Base-by-base conservation (phyloP, 31 red algal species). In the Endocladia muricata region DNA sequence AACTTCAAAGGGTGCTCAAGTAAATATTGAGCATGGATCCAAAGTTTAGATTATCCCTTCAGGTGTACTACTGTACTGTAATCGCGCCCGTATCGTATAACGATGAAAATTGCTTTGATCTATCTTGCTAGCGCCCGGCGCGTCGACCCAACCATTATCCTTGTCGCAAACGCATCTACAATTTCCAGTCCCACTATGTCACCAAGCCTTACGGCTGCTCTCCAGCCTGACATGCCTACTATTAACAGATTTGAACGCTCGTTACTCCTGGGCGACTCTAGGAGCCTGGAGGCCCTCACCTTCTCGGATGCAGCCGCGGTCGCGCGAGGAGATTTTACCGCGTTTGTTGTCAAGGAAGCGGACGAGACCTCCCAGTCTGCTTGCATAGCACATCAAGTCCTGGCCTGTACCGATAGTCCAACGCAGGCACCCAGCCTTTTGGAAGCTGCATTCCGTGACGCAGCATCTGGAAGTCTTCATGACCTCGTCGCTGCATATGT, bases 401-500 rank as follows among this genome's bases (percentile, higher is more conserved):
- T 41, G 2, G 38, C 59, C 40, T 75, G 43, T 84, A 15, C 60
- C 56, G 70, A 29, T 13, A 68, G 40, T 33, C 68, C 62, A 5
- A 2, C 82, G 34, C 36, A 58, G 4, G 32, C 44, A n/a, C 71
- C 51, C 44, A 41, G 61, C 30, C 61, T 65, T 29, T 51, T 86
- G 34, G 29, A 59, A 26, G 30, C 59, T 4, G 62, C 59, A 22
- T 40, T 86, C 28, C 37, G 33, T 54, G 40, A 66, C 32, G 73
- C 71, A 13, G 1, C 61, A 52, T 38, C 41, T 17, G 71, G 61
- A 7, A 37, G 30, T 67, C 9, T 41, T 22, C 40, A 31, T 35
- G 30, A 70, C 35, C 73, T 79, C 22, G 60, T 44, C 44, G 32
- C 71, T 34, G 47, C 56, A 26, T 94, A 94, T 42, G 48, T 88